A percentile compares a stretch with the other conserved stretches of the same genome.
These are phyloP conservation scores for Pichia ethanolica DNA, from an alignment of 805 yeast genomes.

Conservation along the genomic window DNA sequence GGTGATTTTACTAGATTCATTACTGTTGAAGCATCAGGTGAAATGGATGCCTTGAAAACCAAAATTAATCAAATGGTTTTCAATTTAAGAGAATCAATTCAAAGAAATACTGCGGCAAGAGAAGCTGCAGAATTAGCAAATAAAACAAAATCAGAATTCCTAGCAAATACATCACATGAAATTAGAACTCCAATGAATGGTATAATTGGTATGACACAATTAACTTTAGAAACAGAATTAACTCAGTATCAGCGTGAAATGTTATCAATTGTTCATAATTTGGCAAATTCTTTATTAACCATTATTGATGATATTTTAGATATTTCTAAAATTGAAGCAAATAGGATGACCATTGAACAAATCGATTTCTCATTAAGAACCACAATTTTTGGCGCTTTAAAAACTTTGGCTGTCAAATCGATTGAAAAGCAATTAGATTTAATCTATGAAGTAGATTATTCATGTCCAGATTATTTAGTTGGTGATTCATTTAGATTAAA, in stretches of 20 bases:
- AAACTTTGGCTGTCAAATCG: conserved; percentile 84
- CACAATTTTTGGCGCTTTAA: conserved; percentile 83
- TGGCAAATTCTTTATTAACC: conserved; percentile 78
- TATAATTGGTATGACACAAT: conserved; percentile 87
- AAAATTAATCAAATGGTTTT: conserved; percentile 77
- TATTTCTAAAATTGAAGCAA: conserved; percentile 90
- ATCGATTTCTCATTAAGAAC: conserved; percentile 82
- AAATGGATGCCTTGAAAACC: conserved; percentile 68
- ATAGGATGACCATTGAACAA: conserved; percentile 87
- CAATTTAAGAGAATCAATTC: conserved; percentile 80
- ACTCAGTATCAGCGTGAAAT: conserved; percentile 90
- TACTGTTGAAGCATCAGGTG: conserved; percentile 88
- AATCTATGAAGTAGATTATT: conserved; percentile 74
- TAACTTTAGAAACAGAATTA: conserved; percentile 79
- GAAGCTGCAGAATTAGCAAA: conserved; percentile 92
- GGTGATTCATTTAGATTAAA: conserved; percentile 87
- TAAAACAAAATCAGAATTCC: conserved; percentile 80
- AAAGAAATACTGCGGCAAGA: conserved; percentile 86
- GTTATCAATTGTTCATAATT: conserved; percentile 81
- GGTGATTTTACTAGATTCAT: conserved; percentile 88
- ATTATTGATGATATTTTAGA: conserved; percentile 87
- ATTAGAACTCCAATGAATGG: conserved; percentile 91
- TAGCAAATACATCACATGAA: conserved; percentile 85
- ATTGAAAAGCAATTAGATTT: conserved; percentile 78
- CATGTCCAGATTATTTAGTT: conserved; percentile 78